phyloP scores from a whole-genome alignment of 345 rosid species.

The Passiflora organensis region DNA sequence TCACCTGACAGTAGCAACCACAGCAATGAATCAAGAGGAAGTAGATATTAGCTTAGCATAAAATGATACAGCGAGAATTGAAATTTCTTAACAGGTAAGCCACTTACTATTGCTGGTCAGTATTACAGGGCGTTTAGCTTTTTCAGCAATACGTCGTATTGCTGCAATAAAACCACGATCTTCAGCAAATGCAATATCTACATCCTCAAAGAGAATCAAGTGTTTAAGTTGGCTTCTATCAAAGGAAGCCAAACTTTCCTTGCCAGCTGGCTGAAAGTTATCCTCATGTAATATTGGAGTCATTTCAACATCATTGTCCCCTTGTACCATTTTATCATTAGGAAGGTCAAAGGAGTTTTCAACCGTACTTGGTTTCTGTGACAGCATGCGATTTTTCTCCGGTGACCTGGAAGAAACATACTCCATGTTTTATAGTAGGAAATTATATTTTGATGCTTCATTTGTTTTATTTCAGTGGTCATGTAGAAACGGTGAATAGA shows the following conservation, averaged over 20 bases:
- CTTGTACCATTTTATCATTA: conserved; percentile 24
- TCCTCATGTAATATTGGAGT: conserved; percentile 33
- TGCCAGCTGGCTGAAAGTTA: conserved; percentile 16
- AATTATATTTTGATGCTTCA: conserved; percentile 10
- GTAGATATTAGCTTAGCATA: conserved; percentile 5
- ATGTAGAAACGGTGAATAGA: no score
- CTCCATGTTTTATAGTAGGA: neutral
- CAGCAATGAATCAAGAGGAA: conserved; percentile 3
- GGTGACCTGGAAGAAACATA: conserved; percentile 50
- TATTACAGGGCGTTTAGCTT: conserved; percentile 83
- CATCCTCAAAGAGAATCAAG: conserved; percentile 91
- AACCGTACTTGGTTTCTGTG: conserved; percentile 22
- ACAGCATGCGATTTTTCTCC: conserved; percentile 37
- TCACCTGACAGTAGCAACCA: conserved; percentile 43
- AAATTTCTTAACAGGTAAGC: conserved; percentile 12
- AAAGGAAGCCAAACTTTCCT: conserved; percentile 22
- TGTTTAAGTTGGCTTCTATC: conserved; percentile 43
- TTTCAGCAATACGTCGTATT: conserved; percentile 79
- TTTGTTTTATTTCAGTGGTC: no score
- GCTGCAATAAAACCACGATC: conserved; percentile 89
- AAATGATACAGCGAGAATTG: conserved; percentile 2
- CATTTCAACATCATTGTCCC: conserved; percentile 37
- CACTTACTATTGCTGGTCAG: conserved; percentile 80
- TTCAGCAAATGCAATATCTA: conserved; percentile 73
- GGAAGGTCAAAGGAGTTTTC: conserved; percentile 18